A percentile compares a stretch with the other conserved stretches of the same genome.
Evolutionary conservation across 345 rosid species (phyloP).

Genomic region (Arabis alpina): DNA sequence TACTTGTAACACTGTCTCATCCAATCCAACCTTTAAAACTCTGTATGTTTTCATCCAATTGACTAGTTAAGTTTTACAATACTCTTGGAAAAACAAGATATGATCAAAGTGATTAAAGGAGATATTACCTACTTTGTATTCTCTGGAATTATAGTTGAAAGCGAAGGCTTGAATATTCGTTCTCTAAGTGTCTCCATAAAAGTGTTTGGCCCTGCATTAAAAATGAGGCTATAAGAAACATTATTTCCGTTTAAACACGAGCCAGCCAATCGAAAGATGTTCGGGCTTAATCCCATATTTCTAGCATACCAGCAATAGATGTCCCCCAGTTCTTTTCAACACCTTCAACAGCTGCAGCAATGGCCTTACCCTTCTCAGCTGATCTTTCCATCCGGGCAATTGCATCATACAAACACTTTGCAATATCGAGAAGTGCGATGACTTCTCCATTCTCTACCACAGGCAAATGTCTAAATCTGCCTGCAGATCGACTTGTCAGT

Average conservation of each 20-base stretch:
- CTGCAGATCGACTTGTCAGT: constrained; percentile 49
- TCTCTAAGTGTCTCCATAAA: constrained; percentile 89
- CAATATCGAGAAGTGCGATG: constrained; percentile 92
- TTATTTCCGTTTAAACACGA: neutral
- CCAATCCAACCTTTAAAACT: constrained; percentile 74
- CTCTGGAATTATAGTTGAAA: constrained; percentile 83
- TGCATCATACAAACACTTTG: constrained; percentile 98
- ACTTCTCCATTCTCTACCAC: constrained; percentile 99
- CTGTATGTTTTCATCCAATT: constrained; percentile 48
- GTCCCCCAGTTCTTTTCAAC: constrained; percentile 94
- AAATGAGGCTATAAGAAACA: constrained; percentile 13
- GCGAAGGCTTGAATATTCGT: constrained; percentile 82
- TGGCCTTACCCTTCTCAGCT: constrained; percentile 96
- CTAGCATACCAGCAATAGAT: constrained; percentile 66
- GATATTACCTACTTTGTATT: constrained; percentile 98
- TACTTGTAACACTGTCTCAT: constrained; percentile 71
- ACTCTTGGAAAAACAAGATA: constrained; percentile 12
- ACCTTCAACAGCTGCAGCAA: constrained; percentile 99
- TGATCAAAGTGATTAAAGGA: constrained; percentile 29
- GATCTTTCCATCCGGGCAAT: constrained; percentile 99
- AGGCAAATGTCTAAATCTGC: constrained; percentile 97
- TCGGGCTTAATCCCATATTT: neutral
- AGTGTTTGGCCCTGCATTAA: constrained; percentile 67
- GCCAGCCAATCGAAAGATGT: no score
- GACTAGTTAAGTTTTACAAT: constrained; percentile 15